Evolutionary conservation across 2,329 filamentous ascomycete species (phyloP), one percentile per base, ranked within the genome.

Genomic region (Neofusicoccum ribis): DNA sequence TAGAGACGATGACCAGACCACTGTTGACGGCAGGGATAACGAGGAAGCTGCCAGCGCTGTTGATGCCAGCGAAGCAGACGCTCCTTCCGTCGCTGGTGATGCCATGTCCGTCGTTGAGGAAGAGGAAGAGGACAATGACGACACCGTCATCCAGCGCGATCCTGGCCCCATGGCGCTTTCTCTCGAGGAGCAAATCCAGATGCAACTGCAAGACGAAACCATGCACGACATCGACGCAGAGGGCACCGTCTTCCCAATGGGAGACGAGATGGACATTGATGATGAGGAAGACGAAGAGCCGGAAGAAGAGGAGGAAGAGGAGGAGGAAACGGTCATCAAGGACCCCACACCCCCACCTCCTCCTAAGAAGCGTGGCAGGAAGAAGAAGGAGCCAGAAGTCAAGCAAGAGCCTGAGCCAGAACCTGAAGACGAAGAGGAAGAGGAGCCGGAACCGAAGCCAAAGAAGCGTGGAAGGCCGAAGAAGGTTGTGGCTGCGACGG

Each of bases 201-300:
- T 51, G 54, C 63, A 65, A n/a, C 56, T 66, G 15, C 62, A 58
- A 5, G 59, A 67, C 14, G 65, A 61, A 20, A 56, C 58, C 4
- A 56, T 64, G 66, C 9, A 15, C 0, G 68, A 70, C 36, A 71
- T 73, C 14, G 76, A 78, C 68, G 75, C 73, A 1, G 76, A 78
- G 65, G 75, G 75, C 4, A 78, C 76, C 2, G 61, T 68, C 17
- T 46, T 67, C 44, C 47, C 63, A 20, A 27, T 31, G 15, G 47
- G 17, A 14, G 62, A 52, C 11, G 65, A 66, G 27, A 60, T 60
- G 56, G 56, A 60, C 39, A 47, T 60, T n/a, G 56, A 59, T n/a
- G 44, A 50, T n/a, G 58, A 44, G 34, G 50, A 72, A 68, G 67
- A 71, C 61, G 65, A 64, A 68, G 68, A 70, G 64, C 68, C 68